A percentile compares a stretch with the other conserved stretches of the same genome.
These are phyloP conservation scores for Gentiana macrophylla DNA, from an alignment of 257 asterid genomes.

Conservation along the genomic window DNA sequence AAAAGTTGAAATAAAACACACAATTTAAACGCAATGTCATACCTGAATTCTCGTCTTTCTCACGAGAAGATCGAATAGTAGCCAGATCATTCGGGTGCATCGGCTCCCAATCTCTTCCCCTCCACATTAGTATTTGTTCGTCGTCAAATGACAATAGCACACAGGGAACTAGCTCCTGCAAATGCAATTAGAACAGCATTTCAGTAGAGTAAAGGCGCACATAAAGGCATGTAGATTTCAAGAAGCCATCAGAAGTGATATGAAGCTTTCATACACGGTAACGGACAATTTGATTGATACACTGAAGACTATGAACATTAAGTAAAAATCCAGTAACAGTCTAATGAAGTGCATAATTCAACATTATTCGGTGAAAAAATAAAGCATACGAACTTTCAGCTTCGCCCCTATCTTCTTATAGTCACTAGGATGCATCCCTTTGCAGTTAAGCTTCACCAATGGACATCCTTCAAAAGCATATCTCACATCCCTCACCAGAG, in stretches of 20 bases:
- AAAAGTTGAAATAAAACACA: neutral
- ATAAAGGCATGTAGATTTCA: no score
- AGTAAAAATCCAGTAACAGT: no score
- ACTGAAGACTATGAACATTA: no score
- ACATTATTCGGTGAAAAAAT: neutral
- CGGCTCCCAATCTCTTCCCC: slow-evolving; percentile 89
- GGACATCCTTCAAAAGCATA: slow-evolving; percentile 81
- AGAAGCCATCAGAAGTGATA: no score
- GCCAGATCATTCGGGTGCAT: slow-evolving; percentile 33
- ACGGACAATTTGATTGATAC: no score
- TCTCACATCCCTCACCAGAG: slow-evolving; percentile 77
- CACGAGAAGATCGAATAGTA: slow-evolving; percentile 13
- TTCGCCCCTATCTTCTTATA: slow-evolving; percentile 95
- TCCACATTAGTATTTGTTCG: slow-evolving; percentile 90
- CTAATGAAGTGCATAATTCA: no score
- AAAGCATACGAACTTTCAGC: slow-evolving; percentile 48
- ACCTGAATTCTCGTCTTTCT: slow-evolving; percentile 39
- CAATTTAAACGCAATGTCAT: slow-evolving; percentile 1
- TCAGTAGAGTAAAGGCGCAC: no score
- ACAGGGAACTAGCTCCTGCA: slow-evolving; percentile 93
- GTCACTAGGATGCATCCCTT: slow-evolving; percentile 87
- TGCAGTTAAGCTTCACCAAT: slow-evolving; percentile 83
- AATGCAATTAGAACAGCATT: slow-evolving; percentile 8
- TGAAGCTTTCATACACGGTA: no score
- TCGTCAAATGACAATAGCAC: slow-evolving; percentile 77